Conservation (phyloP, 768 basidiomycete species). For the Podaxis mareebaensis region DNA sequence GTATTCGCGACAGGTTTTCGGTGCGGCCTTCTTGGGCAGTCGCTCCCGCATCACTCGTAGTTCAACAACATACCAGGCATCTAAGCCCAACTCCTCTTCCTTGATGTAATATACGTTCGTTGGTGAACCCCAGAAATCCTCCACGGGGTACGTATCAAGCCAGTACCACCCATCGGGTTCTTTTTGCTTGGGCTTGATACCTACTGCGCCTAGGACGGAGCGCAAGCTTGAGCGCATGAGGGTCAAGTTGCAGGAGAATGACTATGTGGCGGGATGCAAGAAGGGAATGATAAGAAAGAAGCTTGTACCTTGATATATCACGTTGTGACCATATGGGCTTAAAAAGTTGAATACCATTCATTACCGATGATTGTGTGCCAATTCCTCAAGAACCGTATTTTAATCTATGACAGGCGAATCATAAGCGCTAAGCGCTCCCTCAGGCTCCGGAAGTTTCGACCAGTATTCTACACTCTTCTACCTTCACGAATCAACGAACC, state of each 20-base stretch:
- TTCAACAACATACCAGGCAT: constrained; percentile 5
- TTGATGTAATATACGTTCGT: not conserved
- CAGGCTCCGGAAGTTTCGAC: too few species aligned
- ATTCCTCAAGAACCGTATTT: not conserved
- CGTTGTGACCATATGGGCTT: not conserved
- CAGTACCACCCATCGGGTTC: constrained; percentile 1
- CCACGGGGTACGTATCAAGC: not conserved
- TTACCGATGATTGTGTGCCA: too few species aligned
- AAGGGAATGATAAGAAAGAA: not conserved
- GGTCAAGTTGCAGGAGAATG: not conserved
- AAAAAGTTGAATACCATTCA: not conserved
- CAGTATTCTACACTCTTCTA: too few species aligned
- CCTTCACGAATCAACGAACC: too few species aligned
- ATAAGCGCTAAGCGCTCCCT: not conserved
- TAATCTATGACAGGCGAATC: not conserved
- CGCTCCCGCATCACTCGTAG: constrained; percentile 1
- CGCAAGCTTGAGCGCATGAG: not conserved
- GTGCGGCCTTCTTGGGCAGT: not conserved
- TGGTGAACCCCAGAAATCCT: constrained; percentile 5
- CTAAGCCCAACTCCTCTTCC: not conserved
- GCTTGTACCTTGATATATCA: not conserved
- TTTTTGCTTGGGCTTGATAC: not conserved
- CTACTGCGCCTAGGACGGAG: not conserved
- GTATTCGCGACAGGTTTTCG: not conserved
- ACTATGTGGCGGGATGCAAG: not conserved